Base-by-base conservation (phyloP, 2,329 filamentous ascomycete genomes). In the Dothistroma pini region DNA sequence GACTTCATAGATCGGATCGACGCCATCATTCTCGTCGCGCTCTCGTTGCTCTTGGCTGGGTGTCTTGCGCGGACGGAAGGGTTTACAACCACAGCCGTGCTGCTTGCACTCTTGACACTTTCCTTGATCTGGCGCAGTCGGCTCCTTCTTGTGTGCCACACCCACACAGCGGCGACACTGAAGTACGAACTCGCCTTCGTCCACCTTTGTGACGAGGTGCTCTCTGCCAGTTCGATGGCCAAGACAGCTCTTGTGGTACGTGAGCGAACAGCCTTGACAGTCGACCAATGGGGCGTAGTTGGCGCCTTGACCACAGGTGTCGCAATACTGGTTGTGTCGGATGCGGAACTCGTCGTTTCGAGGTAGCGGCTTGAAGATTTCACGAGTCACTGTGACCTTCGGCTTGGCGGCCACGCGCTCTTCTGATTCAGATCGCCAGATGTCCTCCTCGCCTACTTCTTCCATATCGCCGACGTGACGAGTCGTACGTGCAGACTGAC, bases 151-250 rank as follows among this genome's bases (percentile, higher is more conserved):
- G 63, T 80, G 79, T 51, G 86, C 82, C 21, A 83, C 72, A 3
- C 88, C 88, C 63, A 97, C 83, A 73, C 95, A 99, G 59, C 87
- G 89, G 66, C 87, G 88, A 77, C 95, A 99, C 73, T 99, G 95
- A 44, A 99, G 78, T 16, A 99, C 87, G 68, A 96, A 97, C 41
- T 88, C 77, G 1, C 88, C 86, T 0, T 88, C 80, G 1, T 81
- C 87, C 56, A 97, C 76, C 74, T 97, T 99, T 25, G 92, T 97
- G 10, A 91, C 91, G 38, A 95, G 78, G 73, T 97, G 95, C n/a
- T 96, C 91, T 62, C 95, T 84, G 12, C 75, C 79, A 56, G 83
- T 84, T 54, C 95, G 85, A 54, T 82, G 80, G 0, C 93, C 92
- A 31, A 99, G 81, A 71, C 95, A 99, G 47, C 78, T 78, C 74